These are phyloP conservation scores for Vanrija sp. DNA, from an alignment of 1,284 basidiomycete species.

Conservation along the genomic window DNA sequence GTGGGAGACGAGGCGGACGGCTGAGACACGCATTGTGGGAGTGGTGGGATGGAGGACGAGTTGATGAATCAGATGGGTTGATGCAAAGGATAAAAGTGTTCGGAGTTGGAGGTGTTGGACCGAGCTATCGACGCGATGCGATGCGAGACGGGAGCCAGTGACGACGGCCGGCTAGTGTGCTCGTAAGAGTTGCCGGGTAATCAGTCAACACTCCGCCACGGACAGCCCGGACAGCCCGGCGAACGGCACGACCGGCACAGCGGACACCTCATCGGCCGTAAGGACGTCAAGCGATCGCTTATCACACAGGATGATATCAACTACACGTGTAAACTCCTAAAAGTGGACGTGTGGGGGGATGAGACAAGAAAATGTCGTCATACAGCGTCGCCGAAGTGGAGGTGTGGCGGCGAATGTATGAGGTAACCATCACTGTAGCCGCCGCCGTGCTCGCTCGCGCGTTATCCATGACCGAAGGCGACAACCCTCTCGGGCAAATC, in stretches of 20 bases:
- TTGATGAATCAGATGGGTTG: background rate
- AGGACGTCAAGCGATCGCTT: too few relatives aligned
- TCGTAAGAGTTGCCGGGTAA: background rate
- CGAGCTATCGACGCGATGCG: background rate
- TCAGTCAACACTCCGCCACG: background rate
- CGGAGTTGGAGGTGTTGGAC: background rate
- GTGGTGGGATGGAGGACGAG: background rate
- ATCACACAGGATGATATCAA: background rate
- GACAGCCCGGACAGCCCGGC: background rate
- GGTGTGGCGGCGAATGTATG: background rate
- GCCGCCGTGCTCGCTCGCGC: background rate
- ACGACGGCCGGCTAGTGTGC: background rate
- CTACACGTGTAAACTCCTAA: background rate
- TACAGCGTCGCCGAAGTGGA: background rate
- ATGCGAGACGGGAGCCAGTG: too few relatives aligned
- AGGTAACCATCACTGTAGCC: background rate
- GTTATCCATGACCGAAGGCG: background rate
- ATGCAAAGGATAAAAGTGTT: background rate
- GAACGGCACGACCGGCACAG: background rate
- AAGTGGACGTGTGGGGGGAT: background rate
- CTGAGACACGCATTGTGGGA: background rate
- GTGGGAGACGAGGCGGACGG: constrained; percentile 7
- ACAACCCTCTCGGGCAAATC: background rate
- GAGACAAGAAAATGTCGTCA: background rate
- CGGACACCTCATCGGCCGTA: too few relatives aligned